Evolutionary conservation across 768 basidiomycete genomes (phyloP), one percentile per base, ranked within the genome.

Genomic region (Amanita molliuscula): DNA sequence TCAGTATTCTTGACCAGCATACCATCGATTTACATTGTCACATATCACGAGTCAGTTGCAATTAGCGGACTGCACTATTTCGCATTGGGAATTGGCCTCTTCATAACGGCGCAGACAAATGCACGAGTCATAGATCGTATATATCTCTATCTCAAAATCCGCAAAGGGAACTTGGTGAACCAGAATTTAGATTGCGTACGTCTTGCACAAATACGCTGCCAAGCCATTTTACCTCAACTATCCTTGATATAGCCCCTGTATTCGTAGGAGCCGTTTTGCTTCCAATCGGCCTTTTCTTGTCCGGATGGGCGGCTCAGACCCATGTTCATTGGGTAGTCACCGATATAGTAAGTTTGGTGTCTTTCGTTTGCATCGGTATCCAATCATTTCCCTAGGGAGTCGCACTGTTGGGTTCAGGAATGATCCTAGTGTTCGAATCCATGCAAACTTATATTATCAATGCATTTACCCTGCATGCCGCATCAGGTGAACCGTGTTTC

Each of bases 381-480:
- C 16, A 13, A 18, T 50, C 50, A 43, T 0, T 25, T 25, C 23
- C 18, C n/a, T 31, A 82, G 80, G 82, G 82, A 1, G 78, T 81
- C 26, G 70, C 65, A 0, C 61, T 77, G 8, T 62, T 84, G 18
- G 82, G 81, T 9, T 73, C 67, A 0, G 82, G 82, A 0, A 62
- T 76, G 16, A 79, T 84, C 48, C 64, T 83, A 8, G 66, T 67
- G 51, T 82, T 83, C 63, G 78, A 84, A 58, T 60, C 70, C 1
- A 78, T 82, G 6, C 79, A 82, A 55, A 77, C 78, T 1, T 89
- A 88, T 44, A 64, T 86, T 42, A 73, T 89, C 20, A 82, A 86
- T 53, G 62, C 75, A 0, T 87, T 84, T 59, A 76, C 81, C 0
- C 62, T 83, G 1, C 70, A 85, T 55, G 79, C 84, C 37, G 81